phyloP scores from a whole-genome alignment of 306 rosid genomes.

The Acacia acuminata region DNA sequence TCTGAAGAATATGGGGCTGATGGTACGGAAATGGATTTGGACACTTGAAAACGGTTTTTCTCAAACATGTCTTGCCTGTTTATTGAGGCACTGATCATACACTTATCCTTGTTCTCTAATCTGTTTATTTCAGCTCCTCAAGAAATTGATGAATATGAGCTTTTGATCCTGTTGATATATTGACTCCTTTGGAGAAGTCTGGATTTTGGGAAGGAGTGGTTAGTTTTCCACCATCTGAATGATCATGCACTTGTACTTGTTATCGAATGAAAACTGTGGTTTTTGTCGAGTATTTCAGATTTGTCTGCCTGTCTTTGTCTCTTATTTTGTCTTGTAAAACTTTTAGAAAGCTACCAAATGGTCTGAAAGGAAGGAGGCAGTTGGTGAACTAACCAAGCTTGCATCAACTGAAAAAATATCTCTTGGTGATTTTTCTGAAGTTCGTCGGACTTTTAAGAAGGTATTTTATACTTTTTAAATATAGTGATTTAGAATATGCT shows the following conservation, averaged over 20 bases:
- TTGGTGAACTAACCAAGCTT: slow-evolving; percentile 88
- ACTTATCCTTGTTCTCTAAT: slow-evolving; percentile 19
- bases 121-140: slow-evolving; percentile 68
- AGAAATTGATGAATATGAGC: slow-evolving; percentile 95
- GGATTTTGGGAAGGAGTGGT: slow-evolving; percentile 99
- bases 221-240: slow-evolving; percentile 40
- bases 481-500: not conserved
- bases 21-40: slow-evolving; percentile 59
- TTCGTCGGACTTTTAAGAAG: slow-evolving; percentile 92
- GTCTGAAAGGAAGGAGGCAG: slow-evolving; percentile 98
- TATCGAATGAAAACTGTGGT: not conserved
- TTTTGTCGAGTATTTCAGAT: not conserved
- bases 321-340: slow-evolving; percentile 3
- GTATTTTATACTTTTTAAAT: slow-evolving; percentile 40
- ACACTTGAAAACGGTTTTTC: too few relatives aligned
- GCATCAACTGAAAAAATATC: slow-evolving; percentile 92
- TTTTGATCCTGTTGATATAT: slow-evolving; percentile 97
- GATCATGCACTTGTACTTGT: slow-evolving; percentile 5
- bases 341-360: slow-evolving; percentile 94
- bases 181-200: slow-evolving; percentile 93
- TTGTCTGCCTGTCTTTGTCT: slow-evolving; percentile 7
- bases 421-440: slow-evolving; percentile 94
- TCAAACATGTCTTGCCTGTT: slow-evolving; percentile 21
- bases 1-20: slow-evolving; percentile 69
- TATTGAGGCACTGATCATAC: slow-evolving; percentile 20